Evolutionary conservation across 208 protist genomes (phyloP), one percentile per base, ranked within the genome.

Genomic region (Acanthamoeba royreba): DNA sequence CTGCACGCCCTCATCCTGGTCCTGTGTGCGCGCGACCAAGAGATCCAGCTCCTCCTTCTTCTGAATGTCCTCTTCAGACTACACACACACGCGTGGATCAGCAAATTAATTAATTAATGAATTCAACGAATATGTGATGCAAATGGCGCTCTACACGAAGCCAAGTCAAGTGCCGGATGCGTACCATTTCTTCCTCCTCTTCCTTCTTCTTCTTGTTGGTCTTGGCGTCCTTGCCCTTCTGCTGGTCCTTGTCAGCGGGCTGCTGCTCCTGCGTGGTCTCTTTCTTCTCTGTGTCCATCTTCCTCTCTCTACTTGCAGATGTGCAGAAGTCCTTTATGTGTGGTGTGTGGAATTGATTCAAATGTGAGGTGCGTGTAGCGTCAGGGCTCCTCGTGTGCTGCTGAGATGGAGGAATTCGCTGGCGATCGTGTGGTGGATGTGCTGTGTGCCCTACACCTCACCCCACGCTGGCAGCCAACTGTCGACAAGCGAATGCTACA

Each of bases 11-110:
- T 77, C 74, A 89, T 99, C 97, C 43, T 53, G 92, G 83, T 99
- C 98, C 17, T 94, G 94, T 2, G 96, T 93, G 33, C 98, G 96
- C 42, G 97, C 96, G 33, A 99, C 98, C 42, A 99, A 96, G 42
- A 99, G 95, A 74, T 99, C 98, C 15, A 99, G 97, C 45, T 99
- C 97, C 66, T 98, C 97, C 94, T 99, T 99, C 69, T 99, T 98
- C 55, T 96, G 95, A 86, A 97, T 92, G 95, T 99, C 99, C 90
- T 99, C 98, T 83, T 99, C 98, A 42, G 94, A 95, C 94, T 95
- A 55, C 49, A n/a, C n/a, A n/a, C n/a, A n/a, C n/a, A n/a, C n/a
- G n/a, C n/a, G n/a, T n/a, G n/a, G n/a, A n/a, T n/a, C n/a, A n/a
- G n/a, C n/a, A n/a, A n/a, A n/a, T n/a, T n/a, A n/a, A n/a, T n/a